Evolutionary conservation across 192 early-diverging fungal species (phyloP).

Genomic region (Mortierella antarctica): DNA sequence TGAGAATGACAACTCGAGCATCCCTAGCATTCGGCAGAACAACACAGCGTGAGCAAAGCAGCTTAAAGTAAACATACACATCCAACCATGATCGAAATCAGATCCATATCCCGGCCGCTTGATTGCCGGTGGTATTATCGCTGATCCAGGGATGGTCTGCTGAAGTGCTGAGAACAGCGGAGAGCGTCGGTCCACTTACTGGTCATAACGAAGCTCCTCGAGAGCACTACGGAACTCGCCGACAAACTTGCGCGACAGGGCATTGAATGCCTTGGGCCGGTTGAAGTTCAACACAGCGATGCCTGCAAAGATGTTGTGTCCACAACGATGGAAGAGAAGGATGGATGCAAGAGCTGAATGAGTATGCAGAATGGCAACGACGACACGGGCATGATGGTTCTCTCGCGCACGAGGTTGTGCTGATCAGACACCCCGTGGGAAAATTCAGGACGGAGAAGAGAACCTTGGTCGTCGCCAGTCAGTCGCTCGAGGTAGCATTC

Average conservation of each 20-base stretch:
- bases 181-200: slow-evolving; percentile 48
- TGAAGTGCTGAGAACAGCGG: no score
- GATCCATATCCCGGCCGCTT: not conserved
- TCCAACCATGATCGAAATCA: no score
- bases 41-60: not conserved
- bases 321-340: not conserved
- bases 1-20: slow-evolving; percentile 83
- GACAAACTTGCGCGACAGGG: slow-evolving; percentile 85
- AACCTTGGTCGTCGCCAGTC: slow-evolving; percentile 31
- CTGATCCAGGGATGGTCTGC: no score
- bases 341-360: no score
- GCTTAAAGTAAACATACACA: slow-evolving; percentile 23
- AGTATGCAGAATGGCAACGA: no score
- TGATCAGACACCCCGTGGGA: slow-evolving; percentile 31
- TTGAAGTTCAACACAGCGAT: slow-evolving; percentile 87
- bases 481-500: slow-evolving; percentile 59
- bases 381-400: not conserved
- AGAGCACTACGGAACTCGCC: slow-evolving; percentile 75
- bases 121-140: no score
- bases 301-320: slow-evolving; percentile 53
- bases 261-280: slow-evolving; percentile 89
- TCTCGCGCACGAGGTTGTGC: not conserved
- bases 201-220: slow-evolving; percentile 70
- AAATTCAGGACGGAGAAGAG: slow-evolving; percentile 8
- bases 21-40: slow-evolving; percentile 44